These are phyloP conservation scores for Hyaloscypha variabilis DNA, from an alignment of 495 filamentous ascomycete species.

Conservation along the genomic window DNA sequence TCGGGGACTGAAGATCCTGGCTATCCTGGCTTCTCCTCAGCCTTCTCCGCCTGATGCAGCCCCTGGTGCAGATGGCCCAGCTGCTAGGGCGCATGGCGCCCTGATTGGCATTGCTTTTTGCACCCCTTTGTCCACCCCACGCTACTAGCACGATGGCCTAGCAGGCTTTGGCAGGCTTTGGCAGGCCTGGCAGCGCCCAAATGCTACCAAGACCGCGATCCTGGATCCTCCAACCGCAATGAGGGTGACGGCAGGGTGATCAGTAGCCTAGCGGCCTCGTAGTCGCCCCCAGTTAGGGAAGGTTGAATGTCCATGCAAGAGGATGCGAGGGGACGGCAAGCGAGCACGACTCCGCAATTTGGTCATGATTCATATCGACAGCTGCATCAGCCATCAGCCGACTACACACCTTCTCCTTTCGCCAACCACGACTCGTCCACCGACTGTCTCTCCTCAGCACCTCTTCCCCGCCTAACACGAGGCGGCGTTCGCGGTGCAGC, in stretches of 20 bases:
- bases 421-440: not conserved
- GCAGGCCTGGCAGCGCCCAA: not conserved
- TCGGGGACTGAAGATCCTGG: not conserved
- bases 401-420: not conserved
- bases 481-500: conserved; percentile 2
- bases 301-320: not conserved
- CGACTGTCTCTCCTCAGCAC: conserved; percentile 12
- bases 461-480: conserved; percentile 10
- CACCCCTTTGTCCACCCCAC: not conserved
- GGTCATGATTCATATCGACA: not conserved
- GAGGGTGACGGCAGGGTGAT: not conserved
- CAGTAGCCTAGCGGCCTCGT: not conserved
- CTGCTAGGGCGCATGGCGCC: not conserved
- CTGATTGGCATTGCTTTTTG: not conserved
- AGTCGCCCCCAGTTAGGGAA: not conserved
- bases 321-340: no score
- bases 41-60: not conserved
- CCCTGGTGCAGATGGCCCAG: not conserved
- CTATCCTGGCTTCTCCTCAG: not conserved
- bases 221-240: not conserved
- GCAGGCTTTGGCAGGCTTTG: no score
- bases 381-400: not conserved
- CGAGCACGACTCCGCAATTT: not conserved
- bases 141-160: not conserved
- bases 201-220: not conserved